Base-by-base conservation (phyloP, 139 green algal species). In the Edaphochlamys debaryana region DNA sequence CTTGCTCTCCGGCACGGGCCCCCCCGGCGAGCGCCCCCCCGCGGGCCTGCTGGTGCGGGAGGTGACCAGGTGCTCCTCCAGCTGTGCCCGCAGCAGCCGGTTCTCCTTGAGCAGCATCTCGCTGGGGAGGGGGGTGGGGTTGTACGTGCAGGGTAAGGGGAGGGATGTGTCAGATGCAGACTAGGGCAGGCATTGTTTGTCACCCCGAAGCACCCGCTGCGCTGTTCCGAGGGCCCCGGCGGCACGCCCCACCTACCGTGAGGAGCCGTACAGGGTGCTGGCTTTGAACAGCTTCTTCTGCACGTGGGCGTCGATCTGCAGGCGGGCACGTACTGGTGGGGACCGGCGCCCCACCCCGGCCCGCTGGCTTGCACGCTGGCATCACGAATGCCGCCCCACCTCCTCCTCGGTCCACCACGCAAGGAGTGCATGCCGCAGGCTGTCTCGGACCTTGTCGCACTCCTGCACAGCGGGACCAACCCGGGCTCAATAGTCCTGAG, bases 41-140 rank as follows among this genome's bases (percentile, higher is more conserved):
- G 41, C 13, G 25, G 56, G 56, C 23, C 56, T 3, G 56, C 23
- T 32, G 23, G 83, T 88, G 42, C 73, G 72, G 27, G 40, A 77
- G 19, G 83, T 88, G 38, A 88, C 67, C 5, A 70, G 67, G 67
- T 72, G 67, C 67, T 88, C 72, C 75, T 88, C 83, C 52, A 88
- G 75, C 83, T 85, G 75, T 0, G 67, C 54, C 5, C 83, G 52
- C 58, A 88, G 69, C 48, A 82, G 29, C 56, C 67, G 67, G 67
- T 84, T 85, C 67, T 88, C 83, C 3, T 29, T 9, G 20, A 88
- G 40, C 37, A 88, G 42, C 75, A 88, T 45, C 75, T 88, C 83
- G 63, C 77, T 83, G 62, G 17, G 27, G 37, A 3, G 37, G 5
- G 7, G 37, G 27, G 58, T 27, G 4, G 58, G 58, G 45, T 54